A percentile compares a stretch with the other conserved stretches of the same genome.
phyloP scores from a whole-genome alignment of 2,329 filamentous ascomycete species.

The Aureobasidium sp. region DNA sequence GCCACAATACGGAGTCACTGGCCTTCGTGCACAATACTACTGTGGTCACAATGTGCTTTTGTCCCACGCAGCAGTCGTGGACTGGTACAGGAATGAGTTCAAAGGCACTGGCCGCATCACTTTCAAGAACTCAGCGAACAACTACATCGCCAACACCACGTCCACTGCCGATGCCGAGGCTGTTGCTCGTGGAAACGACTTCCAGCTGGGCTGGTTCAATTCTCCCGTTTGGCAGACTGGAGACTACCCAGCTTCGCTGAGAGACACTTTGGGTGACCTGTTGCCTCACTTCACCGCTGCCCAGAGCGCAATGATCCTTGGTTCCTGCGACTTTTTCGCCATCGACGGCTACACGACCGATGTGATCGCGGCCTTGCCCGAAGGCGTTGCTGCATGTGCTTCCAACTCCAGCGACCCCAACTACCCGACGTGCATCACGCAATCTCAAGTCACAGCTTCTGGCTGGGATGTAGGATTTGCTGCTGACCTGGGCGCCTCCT shows the following conservation, averaged over 20 bases:
- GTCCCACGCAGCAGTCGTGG: conserved; percentile 34
- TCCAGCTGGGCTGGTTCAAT: conserved; percentile 32
- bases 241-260: conserved; percentile 37
- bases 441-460: conserved; percentile 25
- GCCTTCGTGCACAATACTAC: conserved; percentile 21
- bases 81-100: conserved; percentile 31
- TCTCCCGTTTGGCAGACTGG: conserved; percentile 38
- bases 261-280: conserved; percentile 29
- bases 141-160: conserved; percentile 30
- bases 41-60: conserved; percentile 34
- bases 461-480: conserved; percentile 41
- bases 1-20: conserved; percentile 27
- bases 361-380: conserved; percentile 46
- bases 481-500: conserved; percentile 29
- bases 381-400: conserved; percentile 32
- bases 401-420: conserved; percentile 34
- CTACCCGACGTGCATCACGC: conserved; percentile 37
- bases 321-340: conserved; percentile 30
- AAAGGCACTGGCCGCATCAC: conserved; percentile 31
- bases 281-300: conserved; percentile 27
- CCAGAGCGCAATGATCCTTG: not conserved
- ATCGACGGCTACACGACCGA: conserved; percentile 52
- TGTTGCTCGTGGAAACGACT: conserved; percentile 27
- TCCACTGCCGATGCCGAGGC: conserved; percentile 28
- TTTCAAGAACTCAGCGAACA: conserved; percentile 36